phyloP scores from a whole-genome alignment of 768 basidiomycete species.

The Boletus barrowsii region DNA sequence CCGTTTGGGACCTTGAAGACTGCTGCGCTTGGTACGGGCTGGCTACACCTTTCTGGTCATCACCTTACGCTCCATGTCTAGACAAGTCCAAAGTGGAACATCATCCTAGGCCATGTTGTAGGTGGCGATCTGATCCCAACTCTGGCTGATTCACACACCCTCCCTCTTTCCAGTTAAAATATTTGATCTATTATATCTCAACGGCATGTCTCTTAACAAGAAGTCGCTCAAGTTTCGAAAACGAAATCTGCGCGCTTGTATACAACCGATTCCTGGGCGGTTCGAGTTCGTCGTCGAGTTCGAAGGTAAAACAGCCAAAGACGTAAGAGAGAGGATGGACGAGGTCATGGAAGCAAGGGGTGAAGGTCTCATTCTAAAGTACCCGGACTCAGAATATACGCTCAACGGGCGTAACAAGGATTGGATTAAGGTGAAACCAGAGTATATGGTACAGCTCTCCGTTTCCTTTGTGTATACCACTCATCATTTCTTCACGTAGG shows the following conservation, averaged over 20 bases:
- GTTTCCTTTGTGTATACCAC: neutral
- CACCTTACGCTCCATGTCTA: constrained; percentile 25
- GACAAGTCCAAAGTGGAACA: constrained; percentile 69
- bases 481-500: constrained; percentile 40
- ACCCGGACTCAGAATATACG: constrained; percentile 73
- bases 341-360: constrained; percentile 81
- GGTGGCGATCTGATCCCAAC: constrained; percentile 26
- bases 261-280: constrained; percentile 70
- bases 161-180: constrained; percentile 75
- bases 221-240: constrained; percentile 75
- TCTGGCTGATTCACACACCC: neutral
- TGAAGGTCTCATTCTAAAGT: constrained; percentile 92
- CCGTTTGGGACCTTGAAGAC: constrained; percentile 95
- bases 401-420: constrained; percentile 85
- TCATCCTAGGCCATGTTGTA: constrained; percentile 89
- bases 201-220: constrained; percentile 74
- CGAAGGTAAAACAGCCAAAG: constrained; percentile 74
- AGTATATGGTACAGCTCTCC: constrained; percentile 65
- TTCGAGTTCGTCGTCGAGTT: constrained; percentile 76
- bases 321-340: constrained; percentile 79
- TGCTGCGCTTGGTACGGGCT: constrained; percentile 71
- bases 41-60: neutral
- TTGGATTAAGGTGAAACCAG: constrained; percentile 95
- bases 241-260: constrained; percentile 64
- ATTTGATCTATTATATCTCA: constrained; percentile 90